Base-by-base conservation (phyloP, 2,329 filamentous ascomycete genomes). In the Phialocephala subalpina region DNA sequence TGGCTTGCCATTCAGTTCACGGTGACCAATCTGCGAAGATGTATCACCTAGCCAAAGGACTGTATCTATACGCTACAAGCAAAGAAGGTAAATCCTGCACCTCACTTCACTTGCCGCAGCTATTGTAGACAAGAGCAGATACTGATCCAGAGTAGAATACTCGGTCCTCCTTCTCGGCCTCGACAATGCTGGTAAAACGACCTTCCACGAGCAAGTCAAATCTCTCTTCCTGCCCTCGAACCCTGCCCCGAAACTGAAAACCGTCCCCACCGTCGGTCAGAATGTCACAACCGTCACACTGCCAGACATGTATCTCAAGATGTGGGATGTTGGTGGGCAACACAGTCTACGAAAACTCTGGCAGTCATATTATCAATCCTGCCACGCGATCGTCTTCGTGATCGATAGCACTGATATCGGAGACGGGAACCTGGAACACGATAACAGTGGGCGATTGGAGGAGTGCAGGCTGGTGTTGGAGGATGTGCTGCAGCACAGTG, bases 111-210 rank as follows among this genome's bases (percentile, higher is more conserved):
- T 66, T 58, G 65, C 47, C 59, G 64, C 57, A 33, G 29, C 56
- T 36, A 65, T 67, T 36, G 33, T 20, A 22, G 35, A 56, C 56
- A 55, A 59, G 42, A 35, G 36, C 22, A 57, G 22, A 47, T 56
- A 18, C 57, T 56, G 42, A 58, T 56, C 36, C 20, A 38, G 6
- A 27, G 20, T 60, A 96, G 95, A 98, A 83, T 98, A 97, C 84
- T 97, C 95, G 25, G 93, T 97, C 76, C 93, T 98, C 77, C 91
- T 98, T 72, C 92, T 98, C 74, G 96, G 96, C 69, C 92, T 98
- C 77, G 96, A 98, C 84, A 98, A 98, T 78, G 96, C 96, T 67
- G 96, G 96, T 80, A 98, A 98, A 84, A 98, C 96, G 47, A 98
- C 96, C 29, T 94, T 98, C 77, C 94, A 97, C 80, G 93, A 97